Percentiles rank a stretch among this genome's conserved stretches.
Evolutionary conservation across 2,329 filamentous ascomycete genomes (phyloP).

Genomic region (Calonectria pauciramosa): DNA sequence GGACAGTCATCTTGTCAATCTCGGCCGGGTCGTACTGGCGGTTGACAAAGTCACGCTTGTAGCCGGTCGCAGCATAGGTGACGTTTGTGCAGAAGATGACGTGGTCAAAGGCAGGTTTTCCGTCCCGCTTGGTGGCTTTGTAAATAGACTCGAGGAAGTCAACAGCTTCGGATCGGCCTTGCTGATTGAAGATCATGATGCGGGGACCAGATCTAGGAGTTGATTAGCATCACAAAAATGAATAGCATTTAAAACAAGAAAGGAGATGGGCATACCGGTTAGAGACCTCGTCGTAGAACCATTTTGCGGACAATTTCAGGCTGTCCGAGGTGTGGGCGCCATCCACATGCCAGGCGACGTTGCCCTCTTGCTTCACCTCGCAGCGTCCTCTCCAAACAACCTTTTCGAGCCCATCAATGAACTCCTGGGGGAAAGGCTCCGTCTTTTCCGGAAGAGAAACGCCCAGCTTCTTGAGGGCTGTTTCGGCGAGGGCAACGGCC

Average conservation of each 20-base stretch:
- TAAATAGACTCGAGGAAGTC: slow-evolving; percentile 66
- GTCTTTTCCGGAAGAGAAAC: slow-evolving; percentile 43
- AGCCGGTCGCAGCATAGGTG: slow-evolving; percentile 64
- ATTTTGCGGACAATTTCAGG: slow-evolving; percentile 82
- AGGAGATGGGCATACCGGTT: slow-evolving; percentile 42
- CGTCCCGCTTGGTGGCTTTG: slow-evolving; percentile 49
- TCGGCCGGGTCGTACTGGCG: slow-evolving; percentile 65
- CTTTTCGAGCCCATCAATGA: slow-evolving; percentile 80
- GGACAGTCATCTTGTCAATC: slow-evolving; percentile 65
- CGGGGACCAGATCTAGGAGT: slow-evolving; percentile 54
- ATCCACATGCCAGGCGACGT: slow-evolving; percentile 87
- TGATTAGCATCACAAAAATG: background rate
- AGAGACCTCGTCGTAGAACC: slow-evolving; percentile 76
- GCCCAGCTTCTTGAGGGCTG: slow-evolving; percentile 62
- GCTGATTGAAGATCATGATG: slow-evolving; percentile 91
- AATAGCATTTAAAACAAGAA: background rate
- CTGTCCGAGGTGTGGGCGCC: slow-evolving; percentile 95
- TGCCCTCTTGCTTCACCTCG: slow-evolving; percentile 67
- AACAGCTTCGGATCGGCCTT: slow-evolving; percentile 67
- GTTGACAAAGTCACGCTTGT: slow-evolving; percentile 71
- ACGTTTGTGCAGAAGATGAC: slow-evolving; percentile 88
- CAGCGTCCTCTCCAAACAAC: slow-evolving; percentile 87
- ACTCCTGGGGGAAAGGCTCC: slow-evolving; percentile 68
- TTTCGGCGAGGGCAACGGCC: slow-evolving; percentile 66
- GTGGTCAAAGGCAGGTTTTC: slow-evolving; percentile 70